Base-by-base conservation (phyloP, 768 basidiomycete genomes). In the Lyophyllum atratum region DNA sequence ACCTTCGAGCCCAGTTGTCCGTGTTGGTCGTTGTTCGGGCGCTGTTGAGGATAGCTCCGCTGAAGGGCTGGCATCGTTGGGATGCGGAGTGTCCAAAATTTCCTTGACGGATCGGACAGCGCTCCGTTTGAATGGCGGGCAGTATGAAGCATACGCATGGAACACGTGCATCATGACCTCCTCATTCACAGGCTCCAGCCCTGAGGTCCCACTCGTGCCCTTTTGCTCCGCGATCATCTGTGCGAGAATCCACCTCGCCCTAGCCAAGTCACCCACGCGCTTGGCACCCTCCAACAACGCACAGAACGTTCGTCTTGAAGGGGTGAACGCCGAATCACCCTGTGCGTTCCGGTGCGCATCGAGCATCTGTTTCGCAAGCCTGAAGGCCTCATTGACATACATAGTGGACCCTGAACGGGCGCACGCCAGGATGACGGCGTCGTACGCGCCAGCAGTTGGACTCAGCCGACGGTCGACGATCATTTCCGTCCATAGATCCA, bases 401-500 rank as follows among this genome's bases (percentile, higher is more conserved):
- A 74, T 67, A 59, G 77, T 80, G 29, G 73, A 64, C 1, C 90
- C 90, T 3, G 83, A 84, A 33, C 83, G 74, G 11, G 90, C 90
- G 66, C 93, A 92, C 0, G 92, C 90, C 10, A 85, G 79, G 64
- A 98, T 95, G 54, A 91, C 72, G 0, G 93, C 93, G 59, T 87
- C 87, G 68, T 93, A 99, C 3, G 92, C 80, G 4, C 77, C 82
- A 1, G 77, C 76, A 0, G 85, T 86, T 0, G 95, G 93, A 11
- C 72, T 59, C 14, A 94, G 71, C 2, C 76, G 62, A 28, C 81
- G 80, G 64, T 93, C 91, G 1, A 83, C 71, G 2, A 89, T 91
- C 93, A 98, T 94, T 70, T 98, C 96, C 24, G 82, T 86, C 84
- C 91, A 97, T 0, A 98, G 77, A 68, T 99, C 97, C 56, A 96